Base-by-base conservation (phyloP, 2,329 filamentous ascomycete species). In the Colletotrichum truncatum region DNA sequence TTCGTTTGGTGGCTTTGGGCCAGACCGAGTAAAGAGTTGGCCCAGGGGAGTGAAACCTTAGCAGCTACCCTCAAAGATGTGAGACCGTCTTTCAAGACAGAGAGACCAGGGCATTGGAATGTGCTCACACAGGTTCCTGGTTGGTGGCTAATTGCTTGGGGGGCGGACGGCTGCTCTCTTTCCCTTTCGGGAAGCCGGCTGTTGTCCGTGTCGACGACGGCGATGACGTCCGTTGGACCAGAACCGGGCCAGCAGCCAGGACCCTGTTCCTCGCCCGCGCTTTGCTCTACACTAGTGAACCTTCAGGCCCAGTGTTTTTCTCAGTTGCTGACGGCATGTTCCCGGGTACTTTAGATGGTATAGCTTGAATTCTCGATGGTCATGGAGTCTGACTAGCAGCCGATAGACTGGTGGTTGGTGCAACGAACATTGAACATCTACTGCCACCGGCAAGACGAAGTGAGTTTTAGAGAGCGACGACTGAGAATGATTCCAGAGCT, bases 161-260 rank as follows among this genome's bases (percentile, higher is more conserved):
- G 46, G 32, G 25, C 36, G 51, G n/a, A 54, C 41, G 49, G 49
- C 28, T 43, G 63, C 58, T 62, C 57, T 16, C 49, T 65, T 65
- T 46, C 63, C 63, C 43, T 18, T 65, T 65, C 26, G 49, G 63
- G 63, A 55, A 65, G 36, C 57, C 41, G 49, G 49, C 51, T 63
- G 57, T 51, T 43, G 49, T 56, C 63, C 57, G 28, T 63, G 57
- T 62, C 63, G 63, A 65, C 56, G 49, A 51, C 34, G 49, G 36
- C 43, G 49, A 65, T 65, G 63, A 65, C 63, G 63, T 65, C 57
- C 57, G 43, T 48, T 48, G 34, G 43, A 43, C 28, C 41, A 48
- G 56, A 32, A 43, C 18, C 45, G 49, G 46, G 53, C 48, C 45
- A 11, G 18, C n/a, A 32, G 30, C 38, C 46, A 48, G 55, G 43